Evolutionary conservation across 2,329 filamentous ascomycete genomes (phyloP).

Genomic region (Phialophora macrospora): DNA sequence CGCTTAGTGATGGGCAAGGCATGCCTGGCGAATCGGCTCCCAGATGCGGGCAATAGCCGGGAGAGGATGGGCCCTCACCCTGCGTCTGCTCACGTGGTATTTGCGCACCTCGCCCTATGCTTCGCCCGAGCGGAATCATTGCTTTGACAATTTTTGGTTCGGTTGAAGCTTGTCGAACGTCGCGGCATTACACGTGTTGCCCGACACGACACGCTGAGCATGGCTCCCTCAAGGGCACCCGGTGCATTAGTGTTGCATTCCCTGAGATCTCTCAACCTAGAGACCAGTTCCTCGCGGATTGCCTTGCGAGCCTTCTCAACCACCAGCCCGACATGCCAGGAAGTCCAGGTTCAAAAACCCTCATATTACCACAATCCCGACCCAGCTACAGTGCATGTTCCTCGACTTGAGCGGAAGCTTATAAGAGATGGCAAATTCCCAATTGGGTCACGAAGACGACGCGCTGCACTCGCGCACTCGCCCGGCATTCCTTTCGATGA

Average conservation of each 20-base stretch:
- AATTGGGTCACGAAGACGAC: slow-evolving; percentile 82
- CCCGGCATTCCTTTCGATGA: slow-evolving; percentile 83
- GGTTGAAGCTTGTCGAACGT: background rate
- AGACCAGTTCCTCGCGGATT: slow-evolving; percentile 9
- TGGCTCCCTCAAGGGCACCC: slow-evolving; percentile 38
- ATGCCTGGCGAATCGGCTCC: background rate
- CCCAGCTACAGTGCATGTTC: slow-evolving; percentile 70
- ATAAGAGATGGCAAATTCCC: slow-evolving; percentile 71
- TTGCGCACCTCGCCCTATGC: background rate
- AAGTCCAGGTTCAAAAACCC: slow-evolving; percentile 48
- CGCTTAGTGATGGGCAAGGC: slow-evolving; percentile 9
- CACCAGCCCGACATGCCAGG: slow-evolving; percentile 23
- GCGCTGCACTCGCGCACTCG: slow-evolving; percentile 70
- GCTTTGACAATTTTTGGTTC: slow-evolving; percentile 11
- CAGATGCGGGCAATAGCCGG: background rate
- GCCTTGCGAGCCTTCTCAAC: slow-evolving; percentile 28
- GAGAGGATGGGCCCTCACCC: background rate
- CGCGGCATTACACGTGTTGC: background rate
- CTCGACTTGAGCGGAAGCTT: slow-evolving; percentile 69
- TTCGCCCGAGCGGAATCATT: background rate
- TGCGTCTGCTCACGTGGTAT: background rate
- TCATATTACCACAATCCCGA: slow-evolving; percentile 56
- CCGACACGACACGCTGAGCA: slow-evolving; percentile 5
- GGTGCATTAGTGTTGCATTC: slow-evolving; percentile 37
- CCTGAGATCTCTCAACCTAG: slow-evolving; percentile 29